Conservation (phyloP, 257 asterid species). For the Solanum paucissectum region DNA sequence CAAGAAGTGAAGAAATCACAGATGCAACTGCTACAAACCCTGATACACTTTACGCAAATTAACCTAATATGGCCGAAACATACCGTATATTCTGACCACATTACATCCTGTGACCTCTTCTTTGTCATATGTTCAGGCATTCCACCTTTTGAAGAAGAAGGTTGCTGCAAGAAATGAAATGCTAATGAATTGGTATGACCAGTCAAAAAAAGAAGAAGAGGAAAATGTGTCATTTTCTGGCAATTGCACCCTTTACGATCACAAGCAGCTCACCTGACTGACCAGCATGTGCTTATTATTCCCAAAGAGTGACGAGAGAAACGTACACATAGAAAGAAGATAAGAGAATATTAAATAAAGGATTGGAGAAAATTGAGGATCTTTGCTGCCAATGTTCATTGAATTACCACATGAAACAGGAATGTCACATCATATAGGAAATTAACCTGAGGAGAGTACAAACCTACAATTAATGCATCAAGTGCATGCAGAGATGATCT, state of each 20-base stretch:
- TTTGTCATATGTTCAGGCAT: conserved; percentile 44
- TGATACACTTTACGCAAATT: neutral
- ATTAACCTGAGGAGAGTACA: neutral
- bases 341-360: neutral
- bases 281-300: neutral
- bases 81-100: conserved; percentile 57
- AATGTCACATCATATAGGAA: neutral
- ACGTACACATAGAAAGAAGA: neutral
- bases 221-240: neutral
- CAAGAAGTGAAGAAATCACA: neutral
- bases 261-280: neutral
- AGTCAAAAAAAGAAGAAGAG: neutral
- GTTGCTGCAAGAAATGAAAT: conserved; percentile 30
- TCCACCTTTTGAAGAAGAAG: conserved; percentile 59
- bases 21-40: neutral
- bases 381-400: neutral
- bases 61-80: conserved; percentile 11
- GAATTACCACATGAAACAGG: neutral
- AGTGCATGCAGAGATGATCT: neutral
- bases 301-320: neutral
- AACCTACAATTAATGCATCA: neutral
- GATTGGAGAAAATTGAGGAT: neutral
- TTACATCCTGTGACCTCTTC: conserved; percentile 60
- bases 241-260: neutral
- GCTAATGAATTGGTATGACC: conserved; percentile 7